Evolutionary conservation across 176 grass and related monocot genomes (phyloP).

Genomic region (Lolium multiflorum): DNA sequence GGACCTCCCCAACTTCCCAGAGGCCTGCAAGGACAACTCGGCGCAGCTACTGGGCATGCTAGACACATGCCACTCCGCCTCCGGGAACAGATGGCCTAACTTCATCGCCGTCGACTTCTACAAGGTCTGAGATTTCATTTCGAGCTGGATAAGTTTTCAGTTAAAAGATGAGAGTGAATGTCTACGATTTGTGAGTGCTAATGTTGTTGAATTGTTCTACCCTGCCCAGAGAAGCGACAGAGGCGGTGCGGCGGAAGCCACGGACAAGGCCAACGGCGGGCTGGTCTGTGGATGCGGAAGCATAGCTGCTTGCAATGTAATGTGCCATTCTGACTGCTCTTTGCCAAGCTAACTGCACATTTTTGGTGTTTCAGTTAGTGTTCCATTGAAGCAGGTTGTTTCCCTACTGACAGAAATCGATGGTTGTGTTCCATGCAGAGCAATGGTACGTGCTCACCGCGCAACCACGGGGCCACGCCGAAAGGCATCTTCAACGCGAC

Average conservation of each 20-base stretch:
- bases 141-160: not conserved
- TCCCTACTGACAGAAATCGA: not conserved
- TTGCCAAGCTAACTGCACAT: not conserved
- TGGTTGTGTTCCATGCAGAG: conserved; percentile 15
- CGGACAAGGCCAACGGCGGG: conserved; percentile 70
- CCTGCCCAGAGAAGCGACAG: conserved; percentile 69
- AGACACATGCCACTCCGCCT: conserved; percentile 56
- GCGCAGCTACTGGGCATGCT: conserved; percentile 64
- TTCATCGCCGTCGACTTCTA: conserved; percentile 94
- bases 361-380: no score
- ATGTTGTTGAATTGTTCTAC: not conserved
- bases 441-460: conserved; percentile 43
- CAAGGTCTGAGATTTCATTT: conserved; percentile 46
- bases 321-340: not conserved
- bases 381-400: not conserved
- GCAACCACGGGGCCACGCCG: conserved; percentile 37
- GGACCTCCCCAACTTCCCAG: conserved; percentile 49
- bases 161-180: no score
- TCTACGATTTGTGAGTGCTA: not conserved
- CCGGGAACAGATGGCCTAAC: conserved; percentile 73
- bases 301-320: conserved; percentile 71
- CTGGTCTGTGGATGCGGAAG: conserved; percentile 71
- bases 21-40: conserved; percentile 84
- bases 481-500: conserved; percentile 51
- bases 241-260: conserved; percentile 71